Base-by-base conservation (phyloP, 164 flowering plant species). In the Kalanchoe fedtschenkoi region DNA sequence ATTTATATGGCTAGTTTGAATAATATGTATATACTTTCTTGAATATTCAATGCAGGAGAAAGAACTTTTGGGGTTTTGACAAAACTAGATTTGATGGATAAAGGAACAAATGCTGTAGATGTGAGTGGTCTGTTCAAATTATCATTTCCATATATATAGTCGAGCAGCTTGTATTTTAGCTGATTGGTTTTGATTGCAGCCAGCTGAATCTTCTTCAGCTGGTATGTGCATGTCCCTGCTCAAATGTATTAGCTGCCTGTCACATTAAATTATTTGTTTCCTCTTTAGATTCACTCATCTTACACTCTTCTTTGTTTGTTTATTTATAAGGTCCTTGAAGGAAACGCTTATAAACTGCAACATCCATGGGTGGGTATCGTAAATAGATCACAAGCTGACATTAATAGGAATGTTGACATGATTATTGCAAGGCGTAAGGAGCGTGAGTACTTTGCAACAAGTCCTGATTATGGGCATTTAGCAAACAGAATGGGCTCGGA, bases 351-450 rank as follows among this genome's bases (percentile, higher is more conserved):
- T 74, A 78, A 78, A 61, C 83, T 92, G 64, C 87, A 78, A 71
- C 87, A 84, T 75, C 95, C 96, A 30, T 92, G 96, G 98, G 92
- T 89, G 63, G 98, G 98, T 59, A 76, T 87, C 60, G 98, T 92
- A 62, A 89, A 89, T 66, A 88, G 95, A 47, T 91, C 96, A 53
- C 97, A 91, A 80, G 86, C 89, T 72, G 97, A 91, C 68, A 91
- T 91, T 29, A 91, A 91, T 69, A 89, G 73, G 65, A 87, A 84
- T 69, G 84, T 87, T 51, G 87, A 89, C 70, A 91, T 91, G 96
- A 72, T 78, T 64, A 70, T 71, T 77, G 98, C 98, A 61, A 80
- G 93, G 34, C 74, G 80, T 29, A 83, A 69, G 70, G 98, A 92
- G 72, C 75, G 70, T 35, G 98, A 92, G 57, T 92, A 79, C 64